Conservation (phyloP, 2,329 filamentous ascomycete species). For the Hymenoscyphus salicellus region DNA sequence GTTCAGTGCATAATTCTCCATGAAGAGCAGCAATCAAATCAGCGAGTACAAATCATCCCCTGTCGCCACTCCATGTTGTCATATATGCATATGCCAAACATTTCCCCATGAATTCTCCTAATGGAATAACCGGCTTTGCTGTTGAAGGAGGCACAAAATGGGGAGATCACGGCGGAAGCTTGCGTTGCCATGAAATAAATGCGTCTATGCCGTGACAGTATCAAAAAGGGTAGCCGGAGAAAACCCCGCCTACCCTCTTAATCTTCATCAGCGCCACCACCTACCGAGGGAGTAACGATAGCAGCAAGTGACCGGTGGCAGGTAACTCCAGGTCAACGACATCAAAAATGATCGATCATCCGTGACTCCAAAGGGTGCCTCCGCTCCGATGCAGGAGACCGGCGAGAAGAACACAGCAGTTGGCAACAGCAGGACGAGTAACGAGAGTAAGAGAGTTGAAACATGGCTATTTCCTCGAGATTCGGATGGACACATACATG, state of each 20-base stretch:
- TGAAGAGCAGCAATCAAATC: background rate
- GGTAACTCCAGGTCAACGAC: constrained; percentile 13
- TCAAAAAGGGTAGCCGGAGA: constrained; percentile 16
- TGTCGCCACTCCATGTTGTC: background rate
- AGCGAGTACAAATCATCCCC: background rate
- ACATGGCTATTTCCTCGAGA: constrained; percentile 23
- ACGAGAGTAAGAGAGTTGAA: constrained; percentile 22
- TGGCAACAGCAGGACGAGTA: background rate
- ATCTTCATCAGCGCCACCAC: background rate
- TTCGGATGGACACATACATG: constrained; percentile 20
- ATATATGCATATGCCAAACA: background rate
- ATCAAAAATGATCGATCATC: constrained; percentile 14
- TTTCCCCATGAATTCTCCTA: background rate
- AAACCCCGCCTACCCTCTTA: background rate
- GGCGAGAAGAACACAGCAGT: no score
- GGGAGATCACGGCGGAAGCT: background rate
- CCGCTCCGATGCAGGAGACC: background rate
- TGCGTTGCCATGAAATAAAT: background rate
- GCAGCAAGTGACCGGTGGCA: constrained; percentile 3
- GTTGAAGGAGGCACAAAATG: background rate
- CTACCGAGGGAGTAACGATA: background rate
- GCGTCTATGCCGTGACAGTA: background rate
- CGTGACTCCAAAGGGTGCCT: background rate
- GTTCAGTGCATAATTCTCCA: background rate
- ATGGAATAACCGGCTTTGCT: background rate